phyloP scores from a whole-genome alignment of 768 basidiomycete genomes.

The Dacryopinax primogenitus region DNA sequence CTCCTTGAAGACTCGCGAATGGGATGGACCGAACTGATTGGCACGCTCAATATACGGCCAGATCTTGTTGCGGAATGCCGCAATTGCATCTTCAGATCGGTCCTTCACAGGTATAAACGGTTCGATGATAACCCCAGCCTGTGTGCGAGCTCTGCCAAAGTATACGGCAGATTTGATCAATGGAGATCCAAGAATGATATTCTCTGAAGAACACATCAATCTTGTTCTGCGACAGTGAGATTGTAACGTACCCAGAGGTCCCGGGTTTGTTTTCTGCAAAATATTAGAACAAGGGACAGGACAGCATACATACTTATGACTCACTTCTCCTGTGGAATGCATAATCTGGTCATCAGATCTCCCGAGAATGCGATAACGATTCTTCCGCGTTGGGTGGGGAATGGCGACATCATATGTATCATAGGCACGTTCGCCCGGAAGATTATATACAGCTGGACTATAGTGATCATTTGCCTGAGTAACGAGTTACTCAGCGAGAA shows the following conservation, averaged over 20 bases:
- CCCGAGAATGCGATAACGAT: conserved; percentile 31
- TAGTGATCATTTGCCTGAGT: not conserved
- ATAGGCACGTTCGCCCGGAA: conserved; percentile 21
- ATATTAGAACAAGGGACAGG: not conserved
- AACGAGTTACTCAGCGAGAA: not conserved
- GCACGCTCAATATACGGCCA: conserved; percentile 7
- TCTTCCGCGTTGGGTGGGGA: conserved; percentile 31
- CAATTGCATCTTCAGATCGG: not conserved
- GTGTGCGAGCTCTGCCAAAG: conserved; percentile 31
- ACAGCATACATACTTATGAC: not conserved
- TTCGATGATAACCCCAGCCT: conserved; percentile 32
- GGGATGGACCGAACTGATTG: not conserved
- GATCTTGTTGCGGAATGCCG: conserved; percentile 12
- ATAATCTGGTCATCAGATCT: conserved; percentile 38
- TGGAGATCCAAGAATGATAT: conserved; percentile 28
- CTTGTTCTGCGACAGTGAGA: not conserved
- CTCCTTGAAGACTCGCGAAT: not conserved
- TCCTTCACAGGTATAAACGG: conserved; percentile 19
- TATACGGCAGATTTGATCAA: conserved; percentile 28
- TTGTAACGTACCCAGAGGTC: conserved; percentile 7
- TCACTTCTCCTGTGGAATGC: conserved; percentile 25
- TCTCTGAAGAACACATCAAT: conserved; percentile 21
- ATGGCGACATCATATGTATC: conserved; percentile 34
- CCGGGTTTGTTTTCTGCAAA: conserved; percentile 19
- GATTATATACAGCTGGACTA: not conserved